phyloP scores from a whole-genome alignment of 441 rosid genomes.

The Populus trichocarpa region DNA sequence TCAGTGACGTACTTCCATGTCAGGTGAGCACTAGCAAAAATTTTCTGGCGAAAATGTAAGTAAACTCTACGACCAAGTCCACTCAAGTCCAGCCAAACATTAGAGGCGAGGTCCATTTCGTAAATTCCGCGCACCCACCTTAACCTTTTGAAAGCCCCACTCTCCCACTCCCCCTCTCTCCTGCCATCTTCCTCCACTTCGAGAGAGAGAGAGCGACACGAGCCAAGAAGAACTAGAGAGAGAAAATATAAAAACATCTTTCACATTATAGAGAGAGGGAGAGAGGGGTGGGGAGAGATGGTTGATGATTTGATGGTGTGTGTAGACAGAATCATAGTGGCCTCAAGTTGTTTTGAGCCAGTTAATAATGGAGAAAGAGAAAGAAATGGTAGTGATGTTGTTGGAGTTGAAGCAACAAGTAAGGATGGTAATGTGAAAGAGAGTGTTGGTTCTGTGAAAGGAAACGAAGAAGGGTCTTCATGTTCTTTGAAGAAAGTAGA shows the following conservation, averaged over 20 bases:
- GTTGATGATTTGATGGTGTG: constrained; percentile 49
- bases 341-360: constrained; percentile 34
- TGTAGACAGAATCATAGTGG: constrained; percentile 38
- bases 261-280: background rate
- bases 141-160: constrained; percentile 2
- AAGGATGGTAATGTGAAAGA: constrained; percentile 8
- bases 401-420: background rate
- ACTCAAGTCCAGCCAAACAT: background rate
- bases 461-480: constrained; percentile 25
- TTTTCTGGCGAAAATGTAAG: background rate
- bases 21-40: too few species aligned
- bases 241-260: background rate
- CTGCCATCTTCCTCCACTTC: background rate
- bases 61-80: background rate
- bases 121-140: constrained; percentile 33
- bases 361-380: constrained; percentile 22
- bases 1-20: background rate
- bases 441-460: constrained; percentile 7
- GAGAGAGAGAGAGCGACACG: background rate
- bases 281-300: constrained; percentile 18
- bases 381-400: background rate
- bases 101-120: constrained; percentile 23
- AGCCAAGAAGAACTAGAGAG: background rate
- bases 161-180: background rate
- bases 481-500: constrained; percentile 25